Evolutionary conservation across 352 stramenopile species (phyloP).

Genomic region (Phytophthora idaei): DNA sequence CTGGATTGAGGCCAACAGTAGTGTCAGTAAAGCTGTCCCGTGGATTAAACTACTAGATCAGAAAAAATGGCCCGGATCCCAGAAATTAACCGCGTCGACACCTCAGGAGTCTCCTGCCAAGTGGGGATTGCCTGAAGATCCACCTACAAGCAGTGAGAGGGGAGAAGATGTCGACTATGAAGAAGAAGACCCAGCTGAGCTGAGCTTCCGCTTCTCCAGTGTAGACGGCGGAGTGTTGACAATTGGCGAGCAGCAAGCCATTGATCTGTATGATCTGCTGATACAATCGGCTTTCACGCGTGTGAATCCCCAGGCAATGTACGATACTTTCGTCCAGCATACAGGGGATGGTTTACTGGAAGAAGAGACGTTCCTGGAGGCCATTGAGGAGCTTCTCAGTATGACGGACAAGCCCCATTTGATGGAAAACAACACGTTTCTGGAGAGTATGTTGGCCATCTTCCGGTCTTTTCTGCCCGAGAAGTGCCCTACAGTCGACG

Average conservation of each 20-base stretch:
- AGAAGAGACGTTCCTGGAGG: slow-evolving; percentile 84
- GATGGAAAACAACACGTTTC: slow-evolving; percentile 78
- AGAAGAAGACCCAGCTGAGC: slow-evolving; percentile 22
- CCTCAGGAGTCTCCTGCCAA: slow-evolving; percentile 30
- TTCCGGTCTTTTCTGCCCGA: slow-evolving; percentile 77
- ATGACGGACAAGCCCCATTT: slow-evolving; percentile 77
- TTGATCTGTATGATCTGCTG: slow-evolving; percentile 68
- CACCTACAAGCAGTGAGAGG: slow-evolving; percentile 14
- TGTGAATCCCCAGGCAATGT: slow-evolving; percentile 74
- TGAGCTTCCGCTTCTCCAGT: slow-evolving; percentile 76
- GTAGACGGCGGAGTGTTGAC: slow-evolving; percentile 63
- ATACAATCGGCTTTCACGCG: slow-evolving; percentile 76
- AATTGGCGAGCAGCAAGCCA: slow-evolving; percentile 64
- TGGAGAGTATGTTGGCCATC: slow-evolving; percentile 77
- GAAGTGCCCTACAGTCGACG: slow-evolving; percentile 70
- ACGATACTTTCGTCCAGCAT: slow-evolving; percentile 88
- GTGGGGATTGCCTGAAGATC: slow-evolving; percentile 30
- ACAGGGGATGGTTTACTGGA: slow-evolving; percentile 83
- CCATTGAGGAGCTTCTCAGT: slow-evolving; percentile 77
- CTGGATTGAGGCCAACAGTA: slow-evolving; percentile 67
- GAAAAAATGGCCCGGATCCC: slow-evolving; percentile 67
- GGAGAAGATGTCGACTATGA: slow-evolving; percentile 33
- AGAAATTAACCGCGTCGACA: slow-evolving; percentile 43
- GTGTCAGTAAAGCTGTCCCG: slow-evolving; percentile 44
- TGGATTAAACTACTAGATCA: slow-evolving; percentile 79